Evolutionary conservation across 768 basidiomycete genomes (phyloP).

Genomic region (Leccinum rimulosum): DNA sequence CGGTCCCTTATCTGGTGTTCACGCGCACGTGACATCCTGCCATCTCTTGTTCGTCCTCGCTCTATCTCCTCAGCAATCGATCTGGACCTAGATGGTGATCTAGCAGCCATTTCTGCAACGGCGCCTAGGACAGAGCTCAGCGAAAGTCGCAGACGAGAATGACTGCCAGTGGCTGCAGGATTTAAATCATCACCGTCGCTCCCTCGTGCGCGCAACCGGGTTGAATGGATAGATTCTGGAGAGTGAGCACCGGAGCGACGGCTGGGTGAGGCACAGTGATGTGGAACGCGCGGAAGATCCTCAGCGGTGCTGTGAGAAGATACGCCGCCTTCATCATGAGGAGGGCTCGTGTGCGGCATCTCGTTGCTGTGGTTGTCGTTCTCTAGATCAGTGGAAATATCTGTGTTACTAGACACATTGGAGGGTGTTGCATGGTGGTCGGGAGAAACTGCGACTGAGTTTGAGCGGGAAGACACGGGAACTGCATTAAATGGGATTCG

Average conservation of each 20-base stretch:
- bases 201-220: background rate
- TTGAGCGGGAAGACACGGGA: background rate
- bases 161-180: background rate
- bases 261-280: background rate
- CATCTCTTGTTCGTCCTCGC: conserved; percentile 21
- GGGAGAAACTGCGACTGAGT: background rate
- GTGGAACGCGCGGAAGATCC: background rate
- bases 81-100: conserved; percentile 11
- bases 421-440: background rate
- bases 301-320: conserved; percentile 38
- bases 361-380: background rate
- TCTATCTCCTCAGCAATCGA: conserved; percentile 35
- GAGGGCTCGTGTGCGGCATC: background rate
- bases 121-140: conserved; percentile 16
- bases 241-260: conserved; percentile 1
- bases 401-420: conserved; percentile 6
- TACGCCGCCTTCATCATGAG: background rate
- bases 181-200: conserved; percentile 2
- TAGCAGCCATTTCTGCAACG: conserved; percentile 19
- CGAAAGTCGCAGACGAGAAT: conserved; percentile 20
- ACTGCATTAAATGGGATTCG: background rate
- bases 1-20: conserved; percentile 1
- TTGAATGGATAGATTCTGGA: background rate
- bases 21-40: conserved; percentile 3
- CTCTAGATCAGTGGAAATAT: conserved; percentile 4